A percentile compares a stretch with the other conserved stretches of the same genome.
These are phyloP conservation scores for Fagopyrum tataricum DNA, from an alignment of 148 eudicot species.

Conservation along the genomic window DNA sequence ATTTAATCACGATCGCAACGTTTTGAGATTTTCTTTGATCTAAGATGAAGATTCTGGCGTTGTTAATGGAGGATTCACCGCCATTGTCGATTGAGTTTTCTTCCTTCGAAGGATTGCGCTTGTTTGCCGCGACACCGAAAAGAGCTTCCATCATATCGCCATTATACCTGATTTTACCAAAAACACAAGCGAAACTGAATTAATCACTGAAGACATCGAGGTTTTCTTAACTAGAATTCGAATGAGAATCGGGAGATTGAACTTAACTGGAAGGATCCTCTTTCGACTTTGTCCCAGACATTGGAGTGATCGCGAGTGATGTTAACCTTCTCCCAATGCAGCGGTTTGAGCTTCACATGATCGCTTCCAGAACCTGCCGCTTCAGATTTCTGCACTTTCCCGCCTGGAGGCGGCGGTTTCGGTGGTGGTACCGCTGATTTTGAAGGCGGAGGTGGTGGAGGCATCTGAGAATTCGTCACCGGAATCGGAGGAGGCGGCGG, in stretches of 20 bases:
- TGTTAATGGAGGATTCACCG: conserved; percentile 27
- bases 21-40: conserved; percentile 74
- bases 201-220: neutral
- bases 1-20: conserved; percentile 64
- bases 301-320: conserved; percentile 61
- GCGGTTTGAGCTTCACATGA: conserved; percentile 77
- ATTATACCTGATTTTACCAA: conserved; percentile 40
- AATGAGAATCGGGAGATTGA: neutral
- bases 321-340: conserved; percentile 94
- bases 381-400: conserved; percentile 20
- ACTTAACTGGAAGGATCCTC: conserved; percentile 70
- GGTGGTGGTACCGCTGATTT: conserved; percentile 19
- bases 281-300: conserved; percentile 72
- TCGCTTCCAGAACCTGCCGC: conserved; percentile 31
- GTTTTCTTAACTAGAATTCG: neutral
- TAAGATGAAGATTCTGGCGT: conserved; percentile 50
- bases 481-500: conserved; percentile 32
- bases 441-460: conserved; percentile 41
- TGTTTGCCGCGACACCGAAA: conserved; percentile 60
- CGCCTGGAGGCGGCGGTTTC: conserved; percentile 35
- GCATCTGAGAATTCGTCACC: conserved; percentile 13
- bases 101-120: conserved; percentile 41
- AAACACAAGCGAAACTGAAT: neutral
- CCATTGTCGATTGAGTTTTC: conserved; percentile 18
- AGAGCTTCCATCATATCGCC: conserved; percentile 90